A percentile compares a stretch with the other conserved stretches of the same genome.
Evolutionary conservation across 352 stramenopile genomes (phyloP).

Genomic region (Phytophthora pinifolia): DNA sequence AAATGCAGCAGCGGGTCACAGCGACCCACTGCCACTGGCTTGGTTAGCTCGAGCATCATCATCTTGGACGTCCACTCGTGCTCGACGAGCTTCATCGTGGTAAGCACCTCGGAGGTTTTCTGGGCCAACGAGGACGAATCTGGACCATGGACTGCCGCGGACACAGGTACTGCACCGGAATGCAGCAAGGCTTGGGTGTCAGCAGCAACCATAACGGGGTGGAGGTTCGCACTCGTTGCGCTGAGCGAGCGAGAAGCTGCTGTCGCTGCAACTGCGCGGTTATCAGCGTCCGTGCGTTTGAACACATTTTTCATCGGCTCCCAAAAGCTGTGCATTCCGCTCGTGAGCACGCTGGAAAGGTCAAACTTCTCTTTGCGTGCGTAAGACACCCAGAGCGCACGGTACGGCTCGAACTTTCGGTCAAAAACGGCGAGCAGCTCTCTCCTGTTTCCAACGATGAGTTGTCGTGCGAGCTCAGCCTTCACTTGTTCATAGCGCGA

Average conservation of each 20-base stretch:
- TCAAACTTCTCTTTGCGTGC: slow-evolving; percentile 58
- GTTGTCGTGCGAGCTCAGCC: slow-evolving; percentile 35
- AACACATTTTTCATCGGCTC: slow-evolving; percentile 62
- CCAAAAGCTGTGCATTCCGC: slow-evolving; percentile 65
- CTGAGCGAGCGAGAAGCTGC: background rate
- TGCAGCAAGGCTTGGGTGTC: background rate
- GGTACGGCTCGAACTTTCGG: slow-evolving; percentile 59
- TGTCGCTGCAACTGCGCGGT: background rate
- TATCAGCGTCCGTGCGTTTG: slow-evolving; percentile 30
- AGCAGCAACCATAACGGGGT: background rate
- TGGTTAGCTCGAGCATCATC: slow-evolving; percentile 74
- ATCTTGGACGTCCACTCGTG: slow-evolving; percentile 75
- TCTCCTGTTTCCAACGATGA: slow-evolving; percentile 37
- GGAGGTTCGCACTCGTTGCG: background rate
- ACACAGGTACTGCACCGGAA: background rate
- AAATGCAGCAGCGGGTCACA: slow-evolving; percentile 61
- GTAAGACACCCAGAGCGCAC: slow-evolving; percentile 65
- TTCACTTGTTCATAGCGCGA: slow-evolving; percentile 56
- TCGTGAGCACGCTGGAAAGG: slow-evolving; percentile 66
- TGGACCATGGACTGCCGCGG: background rate
- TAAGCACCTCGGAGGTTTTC: slow-evolving; percentile 63
- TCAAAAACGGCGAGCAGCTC: slow-evolving; percentile 53
- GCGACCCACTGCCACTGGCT: slow-evolving; percentile 60
- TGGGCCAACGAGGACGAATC: slow-evolving; percentile 37
- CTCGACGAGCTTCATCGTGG: slow-evolving; percentile 67